A percentile compares a stretch with the other conserved stretches of the same genome.
These are phyloP conservation scores for Diplogelasinospora grovesii DNA, from an alignment of 495 filamentous ascomycete species.

Conservation along the genomic window DNA sequence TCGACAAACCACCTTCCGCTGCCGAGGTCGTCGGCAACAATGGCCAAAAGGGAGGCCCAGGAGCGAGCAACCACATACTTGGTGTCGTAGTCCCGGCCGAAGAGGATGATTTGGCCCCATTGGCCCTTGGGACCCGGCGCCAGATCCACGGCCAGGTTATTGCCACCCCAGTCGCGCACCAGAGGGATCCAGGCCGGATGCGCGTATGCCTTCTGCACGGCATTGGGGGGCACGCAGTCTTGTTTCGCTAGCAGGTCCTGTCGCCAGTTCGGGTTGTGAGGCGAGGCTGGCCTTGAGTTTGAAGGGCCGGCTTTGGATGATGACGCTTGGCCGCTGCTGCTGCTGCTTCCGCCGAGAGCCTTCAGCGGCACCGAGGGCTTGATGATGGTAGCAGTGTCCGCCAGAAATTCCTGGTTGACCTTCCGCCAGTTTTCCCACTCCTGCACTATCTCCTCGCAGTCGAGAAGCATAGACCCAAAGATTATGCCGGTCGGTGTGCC, in stretches of 20 bases:
- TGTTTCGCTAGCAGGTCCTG: constrained; percentile 80
- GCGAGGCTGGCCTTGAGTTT: constrained; percentile 34
- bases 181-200: constrained; percentile 96
- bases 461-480: constrained; percentile 89
- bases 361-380: constrained; percentile 57
- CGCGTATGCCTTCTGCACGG: constrained; percentile 88
- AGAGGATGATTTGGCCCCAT: constrained; percentile 96
- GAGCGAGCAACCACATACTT: constrained; percentile 94
- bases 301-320: constrained; percentile 33
- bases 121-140: constrained; percentile 83
- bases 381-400: constrained; percentile 43
- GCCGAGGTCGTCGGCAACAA: constrained; percentile 81
- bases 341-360: constrained; percentile 53
- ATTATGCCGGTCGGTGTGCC: constrained; percentile 87
- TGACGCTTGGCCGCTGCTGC: constrained; percentile 42
- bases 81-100: constrained; percentile 95
- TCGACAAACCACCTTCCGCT: constrained; percentile 83
- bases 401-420: constrained; percentile 84
- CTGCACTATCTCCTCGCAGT: constrained; percentile 97
- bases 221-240: constrained; percentile 76
- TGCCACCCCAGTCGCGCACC: constrained; percentile 96
- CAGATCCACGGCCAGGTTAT: constrained; percentile 90
- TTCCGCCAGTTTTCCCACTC: constrained; percentile 96
- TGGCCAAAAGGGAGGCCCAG: constrained; percentile 82
- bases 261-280: constrained; percentile 66